Evolutionary conservation across 768 basidiomycete genomes (phyloP).

Genomic region (Rhizopogon rudus): DNA sequence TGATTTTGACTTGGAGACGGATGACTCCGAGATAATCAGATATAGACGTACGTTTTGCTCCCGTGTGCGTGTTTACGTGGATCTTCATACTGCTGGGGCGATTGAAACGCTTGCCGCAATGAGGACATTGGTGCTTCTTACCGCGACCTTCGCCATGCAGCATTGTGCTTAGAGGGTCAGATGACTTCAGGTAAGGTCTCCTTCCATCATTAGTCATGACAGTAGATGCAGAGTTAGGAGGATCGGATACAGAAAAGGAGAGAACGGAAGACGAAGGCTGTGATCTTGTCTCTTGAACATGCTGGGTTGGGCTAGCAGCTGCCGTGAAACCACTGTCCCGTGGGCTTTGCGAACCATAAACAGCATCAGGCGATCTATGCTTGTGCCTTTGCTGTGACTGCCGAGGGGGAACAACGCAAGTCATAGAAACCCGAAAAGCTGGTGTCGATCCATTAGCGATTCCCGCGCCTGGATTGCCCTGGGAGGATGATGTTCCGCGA

Average conservation of each 20-base stretch:
- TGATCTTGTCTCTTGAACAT: slow-evolving; percentile 10
- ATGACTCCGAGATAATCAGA: slow-evolving; percentile 1
- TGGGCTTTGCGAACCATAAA: slow-evolving; percentile 16
- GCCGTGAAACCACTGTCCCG: neutral
- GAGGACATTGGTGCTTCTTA: slow-evolving; percentile 33
- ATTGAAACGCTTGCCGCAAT: slow-evolving; percentile 38
- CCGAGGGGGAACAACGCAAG: slow-evolving; percentile 5
- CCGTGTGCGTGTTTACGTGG: slow-evolving; percentile 38
- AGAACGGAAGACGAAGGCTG: slow-evolving; percentile 26
- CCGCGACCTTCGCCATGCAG: slow-evolving; percentile 28
- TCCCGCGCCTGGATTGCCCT: slow-evolving; percentile 13
- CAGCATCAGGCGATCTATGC: neutral
- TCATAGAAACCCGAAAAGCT: slow-evolving; percentile 34
- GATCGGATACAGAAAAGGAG: slow-evolving; percentile 29
- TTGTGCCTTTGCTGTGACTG: neutral
- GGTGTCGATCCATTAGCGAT: slow-evolving; percentile 30
- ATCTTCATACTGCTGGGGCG: slow-evolving; percentile 38
- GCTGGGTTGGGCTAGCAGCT: neutral
- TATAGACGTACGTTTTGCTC: slow-evolving; percentile 30
- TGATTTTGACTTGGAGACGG: neutral
- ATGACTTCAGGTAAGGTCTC: slow-evolving; percentile 22
- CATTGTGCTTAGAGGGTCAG: slow-evolving; percentile 20
- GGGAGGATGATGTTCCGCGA: slow-evolving; percentile 14
- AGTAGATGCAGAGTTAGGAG: slow-evolving; percentile 18
- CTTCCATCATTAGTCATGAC: slow-evolving; percentile 25